These are phyloP conservation scores for Lupinus albus DNA, from an alignment of 306 rosid genomes.

Conservation along the genomic window DNA sequence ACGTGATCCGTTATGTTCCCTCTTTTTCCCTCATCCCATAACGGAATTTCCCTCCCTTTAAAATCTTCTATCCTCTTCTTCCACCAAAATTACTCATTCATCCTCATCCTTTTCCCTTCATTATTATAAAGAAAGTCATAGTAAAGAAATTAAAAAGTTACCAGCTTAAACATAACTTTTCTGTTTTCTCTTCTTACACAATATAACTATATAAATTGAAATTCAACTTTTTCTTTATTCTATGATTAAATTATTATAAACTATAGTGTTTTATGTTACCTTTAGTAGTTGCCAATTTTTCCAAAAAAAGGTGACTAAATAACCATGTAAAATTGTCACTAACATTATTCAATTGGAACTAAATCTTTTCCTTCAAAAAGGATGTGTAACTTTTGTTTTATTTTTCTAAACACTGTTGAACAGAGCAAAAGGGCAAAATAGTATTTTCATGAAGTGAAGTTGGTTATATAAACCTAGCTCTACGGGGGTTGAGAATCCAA, in stretches of 20 bases:
- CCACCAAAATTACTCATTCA: constrained; percentile 35
- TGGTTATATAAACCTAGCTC: constrained; percentile 50
- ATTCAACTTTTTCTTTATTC: too few relatives aligned
- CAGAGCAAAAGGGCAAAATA: constrained; percentile 35
- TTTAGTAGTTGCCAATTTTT: too few relatives aligned
- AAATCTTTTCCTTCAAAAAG: too few relatives aligned
- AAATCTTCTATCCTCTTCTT: not conserved
- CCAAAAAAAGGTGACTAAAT: too few relatives aligned
- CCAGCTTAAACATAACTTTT: too few relatives aligned
- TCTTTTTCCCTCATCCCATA: constrained; percentile 35
- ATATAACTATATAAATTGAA: too few relatives aligned
- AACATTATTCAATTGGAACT: too few relatives aligned
- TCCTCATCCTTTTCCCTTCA: not conserved
- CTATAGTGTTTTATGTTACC: too few relatives aligned
- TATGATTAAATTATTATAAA: too few relatives aligned
- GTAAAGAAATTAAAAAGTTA: not conserved
- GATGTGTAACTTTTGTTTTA: too few relatives aligned
- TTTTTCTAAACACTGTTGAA: too few relatives aligned
- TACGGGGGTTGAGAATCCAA: constrained; percentile 44
- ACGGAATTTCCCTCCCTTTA: constrained; percentile 57
- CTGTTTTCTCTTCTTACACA: not conserved
- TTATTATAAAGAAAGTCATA: not conserved
- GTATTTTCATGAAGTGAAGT: constrained; percentile 27
- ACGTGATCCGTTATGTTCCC: constrained; percentile 80
- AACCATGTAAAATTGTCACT: too few relatives aligned